Base-by-base conservation (phyloP, 2,329 filamentous ascomycete species). In the Penicillium fuscoglaucum region DNA sequence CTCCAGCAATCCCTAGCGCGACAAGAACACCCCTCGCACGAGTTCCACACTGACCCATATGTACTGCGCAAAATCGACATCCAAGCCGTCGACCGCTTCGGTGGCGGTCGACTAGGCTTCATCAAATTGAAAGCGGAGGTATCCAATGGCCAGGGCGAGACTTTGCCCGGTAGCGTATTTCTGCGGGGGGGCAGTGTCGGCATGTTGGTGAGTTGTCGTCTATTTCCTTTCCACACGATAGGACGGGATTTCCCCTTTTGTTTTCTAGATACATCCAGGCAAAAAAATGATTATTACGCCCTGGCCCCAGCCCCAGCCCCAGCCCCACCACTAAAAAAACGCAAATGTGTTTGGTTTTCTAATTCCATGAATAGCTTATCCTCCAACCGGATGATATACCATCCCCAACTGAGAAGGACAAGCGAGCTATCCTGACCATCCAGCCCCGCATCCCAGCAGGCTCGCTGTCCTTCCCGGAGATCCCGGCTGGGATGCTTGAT, bases 401-500 rank as follows among this genome's bases (percentile, higher is more conserved):
- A 6, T 56, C 63, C 12, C 69, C 72, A 1, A 72, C 76, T 12
- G 77, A 81, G 58, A 59, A 70, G 17, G 71, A 68, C 8, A 82
- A 82, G 65, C 72, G 80, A 49, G 81, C 81, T 4, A 76, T 87
- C 28, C 63, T 87, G 10, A 84, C 84, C 0, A 69, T 84, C 4
- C 84, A 86, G 61, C 83, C 84, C 12, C 80, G 84, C 28, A 79
- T 85, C 12, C 81, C 84, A 5, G 82, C 83, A 1, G 82, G 80
- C 0, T 82, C 79, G 1, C 75, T 86, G 4, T 72, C 79, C 1
- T 82, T 87, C 57, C 66, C 77, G 13, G 84, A 86, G 66, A 79
- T 87, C 9, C 84, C 84, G 2, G 84, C 84, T 0, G 84, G 84
- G 19, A 86, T 87, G 83, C 74, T 87, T 1, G 84, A 87, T 62